Conservation (phyloP, 2,329 filamentous ascomycete genomes). For the Epichloe glyceriae region DNA sequence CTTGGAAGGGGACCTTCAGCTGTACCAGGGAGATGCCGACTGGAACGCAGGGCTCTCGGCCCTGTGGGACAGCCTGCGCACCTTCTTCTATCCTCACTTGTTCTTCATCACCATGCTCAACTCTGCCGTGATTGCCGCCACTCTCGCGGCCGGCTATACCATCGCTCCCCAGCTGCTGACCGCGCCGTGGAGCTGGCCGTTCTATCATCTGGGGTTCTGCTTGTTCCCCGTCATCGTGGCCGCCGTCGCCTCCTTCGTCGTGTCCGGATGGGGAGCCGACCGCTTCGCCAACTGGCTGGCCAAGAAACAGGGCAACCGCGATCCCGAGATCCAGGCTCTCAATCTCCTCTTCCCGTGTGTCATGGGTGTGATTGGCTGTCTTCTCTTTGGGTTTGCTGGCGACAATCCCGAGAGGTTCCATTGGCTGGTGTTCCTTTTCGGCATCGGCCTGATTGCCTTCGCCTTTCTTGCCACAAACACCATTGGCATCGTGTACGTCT, state of each 20-base stretch:
- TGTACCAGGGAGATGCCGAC: neutral
- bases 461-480: constrained; percentile 3
- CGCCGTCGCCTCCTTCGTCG: neutral
- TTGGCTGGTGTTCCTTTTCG: neutral
- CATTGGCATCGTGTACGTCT: constrained; percentile 3
- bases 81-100: constrained; percentile 2
- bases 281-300: constrained; percentile 1
- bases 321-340: constrained; percentile 1
- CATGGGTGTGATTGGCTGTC: neutral
- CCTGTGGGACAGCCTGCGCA: constrained; percentile 1
- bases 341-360: neutral
- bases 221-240: neutral
- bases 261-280: constrained; percentile 1
- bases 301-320: constrained; percentile 1
- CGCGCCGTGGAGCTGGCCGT: neutral
- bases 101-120: constrained; percentile 3
- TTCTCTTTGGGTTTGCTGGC: neutral
- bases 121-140: constrained; percentile 1
- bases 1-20: neutral
- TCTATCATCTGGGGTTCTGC: constrained; percentile 2
- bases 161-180: neutral
- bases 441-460: constrained; percentile 1
- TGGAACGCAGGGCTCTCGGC: neutral
- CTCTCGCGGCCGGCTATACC: constrained; percentile 1
- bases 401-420: neutral